Evolutionary conservation across 148 eudicot genomes (phyloP), one percentile per base, ranked within the genome.

Genomic region (Rhododendron kiyosumense): DNA sequence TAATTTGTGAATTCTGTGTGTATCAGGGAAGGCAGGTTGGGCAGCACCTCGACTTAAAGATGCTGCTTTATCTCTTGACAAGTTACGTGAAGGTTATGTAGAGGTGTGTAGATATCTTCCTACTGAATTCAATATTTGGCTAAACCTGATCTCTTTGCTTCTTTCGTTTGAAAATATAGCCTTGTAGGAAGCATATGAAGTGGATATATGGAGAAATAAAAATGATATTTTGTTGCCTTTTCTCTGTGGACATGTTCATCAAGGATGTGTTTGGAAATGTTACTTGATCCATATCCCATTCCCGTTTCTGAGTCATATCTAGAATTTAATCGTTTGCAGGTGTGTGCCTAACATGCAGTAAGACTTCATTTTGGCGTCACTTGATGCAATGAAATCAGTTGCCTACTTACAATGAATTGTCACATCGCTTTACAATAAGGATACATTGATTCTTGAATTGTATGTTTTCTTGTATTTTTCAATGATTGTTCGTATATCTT

Each of bases 1-100:
- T 78, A 65, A 59, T 80, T 51, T 82, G 38, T 81, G 49, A 32
- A 54, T 43, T 88, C n/a, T 85, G 24, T 52, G 36, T 80, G 79
- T 57, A 48, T 82, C 90, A 96, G 99, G 98, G 43, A 94, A 91
- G 88, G 89, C 89, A 43, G 98, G 99, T 79, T 94, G 98, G 99
- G 96, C 96, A 57, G 99, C 99, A 45, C 98, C 99, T 85, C 93
- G 98, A 79, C 98, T 97, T 65, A 97, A 97, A 91, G 99, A 95
- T 86, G 98, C 98, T 88, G 93, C 91, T 85, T 90, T 97, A 81
- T 95, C 99, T 83, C 93, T 92, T 30, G 98, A 97, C 90, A 95
- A 95, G 91, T 86, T 97, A 85, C 94, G 96, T 74, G 99, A 97
- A 93, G 84, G 94, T 88, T 95, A 95, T 91, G 90, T 93, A 79